Conservation (phyloP, 306 rosid genomes). For the Inga leiocalycina region DNA sequence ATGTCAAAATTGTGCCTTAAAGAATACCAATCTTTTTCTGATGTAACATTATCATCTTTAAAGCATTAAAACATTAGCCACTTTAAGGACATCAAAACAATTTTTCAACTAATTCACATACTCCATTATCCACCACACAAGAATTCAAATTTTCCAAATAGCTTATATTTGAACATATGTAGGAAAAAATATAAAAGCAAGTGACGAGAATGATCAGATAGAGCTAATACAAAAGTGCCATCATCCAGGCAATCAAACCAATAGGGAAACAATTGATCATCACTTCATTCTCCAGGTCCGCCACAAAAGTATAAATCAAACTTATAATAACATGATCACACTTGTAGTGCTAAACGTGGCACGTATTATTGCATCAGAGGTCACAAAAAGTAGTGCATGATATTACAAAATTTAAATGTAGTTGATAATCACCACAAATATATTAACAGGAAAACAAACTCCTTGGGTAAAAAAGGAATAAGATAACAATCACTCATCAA, state of each 20-base stretch:
- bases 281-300: slow-evolving; percentile 34
- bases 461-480: neutral
- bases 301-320: neutral
- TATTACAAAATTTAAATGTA: neutral
- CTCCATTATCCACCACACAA: neutral
- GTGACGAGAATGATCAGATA: slow-evolving; percentile 43
- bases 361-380: neutral
- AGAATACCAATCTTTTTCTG: neutral
- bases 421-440: neutral
- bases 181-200: neutral
- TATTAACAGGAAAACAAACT: neutral
- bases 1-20: neutral
- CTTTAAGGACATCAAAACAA: neutral
- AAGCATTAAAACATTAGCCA: neutral
- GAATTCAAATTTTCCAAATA: neutral
- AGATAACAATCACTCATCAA: neutral
- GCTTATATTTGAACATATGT: neutral
- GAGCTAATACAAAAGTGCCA: slow-evolving; percentile 54
- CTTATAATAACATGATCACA: neutral
- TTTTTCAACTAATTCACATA: neutral
- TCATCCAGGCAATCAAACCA: slow-evolving; percentile 51
- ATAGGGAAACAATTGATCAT: slow-evolving; percentile 44
- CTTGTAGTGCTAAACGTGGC: neutral
- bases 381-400: neutral
- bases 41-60: neutral